A percentile compares a stretch with the other conserved stretches of the same genome.
Evolutionary conservation across 2,329 filamentous ascomycete genomes (phyloP).

Genomic region (Penicillium corylophilum): DNA sequence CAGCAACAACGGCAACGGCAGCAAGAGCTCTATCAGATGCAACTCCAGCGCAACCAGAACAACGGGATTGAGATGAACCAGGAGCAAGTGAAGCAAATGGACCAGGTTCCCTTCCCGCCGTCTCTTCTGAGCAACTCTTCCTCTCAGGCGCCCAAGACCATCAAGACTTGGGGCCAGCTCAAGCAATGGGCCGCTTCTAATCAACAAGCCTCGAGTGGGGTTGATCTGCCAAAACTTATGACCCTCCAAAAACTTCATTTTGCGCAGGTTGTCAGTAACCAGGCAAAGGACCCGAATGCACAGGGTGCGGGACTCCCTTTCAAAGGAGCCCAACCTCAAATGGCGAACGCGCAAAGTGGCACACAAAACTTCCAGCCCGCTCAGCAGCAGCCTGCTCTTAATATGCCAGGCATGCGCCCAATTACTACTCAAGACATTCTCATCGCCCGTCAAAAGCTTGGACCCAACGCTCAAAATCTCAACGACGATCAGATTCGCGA

Average conservation of each 20-base stretch:
- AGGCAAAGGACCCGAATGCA: constrained; percentile 28
- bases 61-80: constrained; percentile 38
- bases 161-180: constrained; percentile 58
- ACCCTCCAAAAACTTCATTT: constrained; percentile 47
- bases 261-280: constrained; percentile 34
- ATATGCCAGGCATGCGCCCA: constrained; percentile 33
- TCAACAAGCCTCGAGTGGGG: constrained; percentile 41
- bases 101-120: constrained; percentile 39
- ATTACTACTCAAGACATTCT: constrained; percentile 39
- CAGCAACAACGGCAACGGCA: constrained; percentile 31
- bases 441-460: constrained; percentile 36
- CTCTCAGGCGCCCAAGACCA: constrained; percentile 48
- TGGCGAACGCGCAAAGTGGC: constrained; percentile 30
- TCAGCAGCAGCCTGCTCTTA: constrained; percentile 29
- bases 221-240: constrained; percentile 42
- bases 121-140: constrained; percentile 32
- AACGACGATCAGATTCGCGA: constrained; percentile 47
- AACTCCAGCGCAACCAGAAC: constrained; percentile 35
- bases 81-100: constrained; percentile 46
- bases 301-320: constrained; percentile 25
- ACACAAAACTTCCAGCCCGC: constrained; percentile 28
- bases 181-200: constrained; percentile 55
- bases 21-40: constrained; percentile 32
- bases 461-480: constrained; percentile 32
- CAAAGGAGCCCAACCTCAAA: constrained; percentile 29